Base-by-base conservation (phyloP, 1,284 basidiomycete species). In the Sphaerobolus stellatus region DNA sequence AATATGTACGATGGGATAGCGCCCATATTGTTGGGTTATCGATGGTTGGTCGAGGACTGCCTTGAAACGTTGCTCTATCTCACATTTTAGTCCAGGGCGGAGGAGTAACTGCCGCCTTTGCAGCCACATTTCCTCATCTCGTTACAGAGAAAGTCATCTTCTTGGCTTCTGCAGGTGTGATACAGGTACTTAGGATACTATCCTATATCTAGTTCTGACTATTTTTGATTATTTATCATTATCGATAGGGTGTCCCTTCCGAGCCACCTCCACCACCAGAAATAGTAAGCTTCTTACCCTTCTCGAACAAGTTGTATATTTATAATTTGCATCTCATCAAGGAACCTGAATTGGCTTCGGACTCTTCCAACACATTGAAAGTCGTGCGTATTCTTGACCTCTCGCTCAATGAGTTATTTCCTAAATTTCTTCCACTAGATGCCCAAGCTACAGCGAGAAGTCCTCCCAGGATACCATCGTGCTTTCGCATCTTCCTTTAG, bases 401-500 rank as follows among this genome's bases (percentile, higher is more conserved):
- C 4, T 8, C 5, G 13, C 5, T 43, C 28, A 3, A 43, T 22
- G 4, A 13, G 41, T 6, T 11, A 24, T 43, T 4, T 13, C 11
- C 13, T 43, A 43, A 14, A 4, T 14, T 4, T 22, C 41, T 22
- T 5, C 16, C 22, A 14, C 13, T 36, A 36, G 11, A 36, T 36
- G 33, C 33, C 18, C 41, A 14, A 13, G 3, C 18, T 36, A 11
- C 88, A 91, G 69, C 84, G 83, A 0, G 86, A 86, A 2, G 80
- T 86, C 64, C 75, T 91, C 13, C 79, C 84, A 5, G 82, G 88
- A 5, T 90, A 82, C 67, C 86, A 88, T 56, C 74, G 79, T 20
- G 88, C 88, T 0, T 68, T 91, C 13, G 86, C 86, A 0, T 88
- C 86, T 7, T 88, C 84, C 2, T 71, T 91, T 11, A 77, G 86